A percentile compares a stretch with the other conserved stretches of the same genome.
These are phyloP conservation scores for Patellifolia procumbens DNA, from an alignment of 179 eudicot genomes.

Conservation along the genomic window DNA sequence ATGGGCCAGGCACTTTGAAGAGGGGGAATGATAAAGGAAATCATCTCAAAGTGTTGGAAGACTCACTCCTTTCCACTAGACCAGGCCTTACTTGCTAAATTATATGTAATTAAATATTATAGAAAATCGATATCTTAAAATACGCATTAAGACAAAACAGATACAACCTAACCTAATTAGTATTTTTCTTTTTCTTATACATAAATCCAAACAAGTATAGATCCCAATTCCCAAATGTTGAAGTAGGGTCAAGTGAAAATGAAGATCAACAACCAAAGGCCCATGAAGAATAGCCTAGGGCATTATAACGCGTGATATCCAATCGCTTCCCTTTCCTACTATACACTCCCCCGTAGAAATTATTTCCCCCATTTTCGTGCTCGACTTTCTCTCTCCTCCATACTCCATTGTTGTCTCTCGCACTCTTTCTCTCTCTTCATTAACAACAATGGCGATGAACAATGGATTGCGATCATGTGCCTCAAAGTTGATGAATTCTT, in stretches of 20 bases:
- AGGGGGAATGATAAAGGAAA: too few relatives aligned
- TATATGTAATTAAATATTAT: too few relatives aligned
- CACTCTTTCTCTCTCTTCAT: constrained; percentile 18
- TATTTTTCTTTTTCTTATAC: too few relatives aligned
- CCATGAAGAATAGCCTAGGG: constrained; percentile 16
- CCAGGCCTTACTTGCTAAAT: too few relatives aligned
- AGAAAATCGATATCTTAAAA: too few relatives aligned
- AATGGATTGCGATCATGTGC: constrained; percentile 62
- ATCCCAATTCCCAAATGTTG: too few relatives aligned
- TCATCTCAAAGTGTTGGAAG: too few relatives aligned
- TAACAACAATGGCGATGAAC: constrained; percentile 65
- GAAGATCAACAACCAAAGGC: background rate
- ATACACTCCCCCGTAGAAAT: background rate
- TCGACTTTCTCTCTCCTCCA: constrained; percentile 16
- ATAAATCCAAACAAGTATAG: too few relatives aligned
- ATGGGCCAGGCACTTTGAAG: too few relatives aligned
- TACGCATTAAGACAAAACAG: too few relatives aligned
- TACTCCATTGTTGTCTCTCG: background rate
- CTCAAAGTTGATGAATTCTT: constrained; percentile 52
- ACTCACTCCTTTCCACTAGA: too few relatives aligned
- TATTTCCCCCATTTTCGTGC: constrained; percentile 8
- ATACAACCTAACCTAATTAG: too few relatives aligned
- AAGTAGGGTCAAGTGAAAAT: background rate
- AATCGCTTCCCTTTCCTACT: background rate
- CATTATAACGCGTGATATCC: background rate